Evolutionary conservation across 108 stramenopile genomes (phyloP).

Genomic region (Fistulifera solaris): DNA sequence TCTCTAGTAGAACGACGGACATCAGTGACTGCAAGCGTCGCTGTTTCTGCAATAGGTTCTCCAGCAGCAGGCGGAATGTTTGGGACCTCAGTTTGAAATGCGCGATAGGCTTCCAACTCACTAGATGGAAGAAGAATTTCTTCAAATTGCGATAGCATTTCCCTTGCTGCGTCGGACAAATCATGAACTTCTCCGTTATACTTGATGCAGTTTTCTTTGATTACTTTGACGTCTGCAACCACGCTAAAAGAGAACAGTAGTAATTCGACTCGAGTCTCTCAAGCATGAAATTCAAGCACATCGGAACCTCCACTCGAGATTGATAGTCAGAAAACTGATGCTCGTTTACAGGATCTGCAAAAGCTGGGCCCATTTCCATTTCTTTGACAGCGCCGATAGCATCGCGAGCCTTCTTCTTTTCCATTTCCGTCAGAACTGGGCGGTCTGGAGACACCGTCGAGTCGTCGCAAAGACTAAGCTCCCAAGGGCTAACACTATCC

Average conservation of each 20-base stretch:
- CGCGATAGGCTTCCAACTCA: too few relatives aligned
- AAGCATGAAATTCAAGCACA: constrained; percentile 46
- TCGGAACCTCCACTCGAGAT: constrained; percentile 65
- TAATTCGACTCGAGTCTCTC: constrained; percentile 43
- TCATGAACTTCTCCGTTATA: constrained; percentile 62
- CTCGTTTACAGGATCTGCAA: constrained; percentile 44
- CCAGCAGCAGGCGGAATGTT: too few relatives aligned
- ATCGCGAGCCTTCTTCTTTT: constrained; percentile 26
- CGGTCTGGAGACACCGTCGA: constrained; percentile 19
- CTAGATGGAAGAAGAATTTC: constrained; percentile 6
- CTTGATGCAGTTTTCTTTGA: constrained; percentile 78
- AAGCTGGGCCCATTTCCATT: constrained; percentile 34
- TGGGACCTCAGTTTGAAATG: too few relatives aligned
- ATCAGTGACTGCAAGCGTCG: too few relatives aligned
- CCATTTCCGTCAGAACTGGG: constrained; percentile 35
- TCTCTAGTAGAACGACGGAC: too few relatives aligned
- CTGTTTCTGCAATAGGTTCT: too few relatives aligned
- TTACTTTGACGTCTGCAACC: constrained; percentile 54
- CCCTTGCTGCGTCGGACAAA: constrained; percentile 29
- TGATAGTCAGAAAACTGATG: constrained; percentile 55
- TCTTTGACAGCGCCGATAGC: constrained; percentile 26
- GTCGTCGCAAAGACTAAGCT: constrained; percentile 20
- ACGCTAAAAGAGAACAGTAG: constrained; percentile 63
- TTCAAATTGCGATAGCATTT: constrained; percentile 54
- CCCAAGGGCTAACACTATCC: constrained; percentile 54